Evolutionary conservation across 228 moss, liverwort and hornwort species (phyloP).

Genomic region (Sphagnum fallax): DNA sequence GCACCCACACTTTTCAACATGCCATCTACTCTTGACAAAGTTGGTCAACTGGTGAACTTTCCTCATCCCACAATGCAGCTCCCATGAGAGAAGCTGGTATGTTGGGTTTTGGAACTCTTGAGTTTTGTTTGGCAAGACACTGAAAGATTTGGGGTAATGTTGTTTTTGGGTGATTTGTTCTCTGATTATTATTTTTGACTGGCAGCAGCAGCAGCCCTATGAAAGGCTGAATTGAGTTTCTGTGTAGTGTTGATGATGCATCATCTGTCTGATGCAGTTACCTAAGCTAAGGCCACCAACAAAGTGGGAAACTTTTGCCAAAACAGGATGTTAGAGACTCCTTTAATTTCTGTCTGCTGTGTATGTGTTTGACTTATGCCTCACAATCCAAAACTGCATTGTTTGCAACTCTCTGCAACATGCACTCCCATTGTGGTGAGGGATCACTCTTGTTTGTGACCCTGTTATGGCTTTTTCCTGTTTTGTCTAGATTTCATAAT

Average conservation of each 20-base stretch:
- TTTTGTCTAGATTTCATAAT: background rate
- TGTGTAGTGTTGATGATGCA: background rate
- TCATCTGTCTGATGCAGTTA: constrained; percentile 26
- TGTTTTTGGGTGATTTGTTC: background rate
- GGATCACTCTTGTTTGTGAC: background rate
- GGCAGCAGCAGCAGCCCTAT: background rate
- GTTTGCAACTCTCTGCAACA: background rate
- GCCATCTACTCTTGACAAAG: constrained; percentile 63
- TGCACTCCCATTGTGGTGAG: background rate
- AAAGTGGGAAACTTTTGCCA: constrained; percentile 76
- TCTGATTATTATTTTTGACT: background rate
- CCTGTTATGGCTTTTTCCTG: background rate
- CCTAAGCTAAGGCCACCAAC: constrained; percentile 65
- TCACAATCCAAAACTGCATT: background rate
- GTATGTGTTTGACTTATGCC: too few species aligned
- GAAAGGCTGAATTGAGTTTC: background rate
- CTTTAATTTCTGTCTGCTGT: background rate
- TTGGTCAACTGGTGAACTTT: constrained; percentile 58
- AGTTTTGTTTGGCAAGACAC: background rate
- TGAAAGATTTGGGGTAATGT: background rate
- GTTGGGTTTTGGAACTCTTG: background rate
- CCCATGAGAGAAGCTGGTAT: constrained; percentile 68
- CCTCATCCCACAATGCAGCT: constrained; percentile 54
- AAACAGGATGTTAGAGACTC: constrained; percentile 55
- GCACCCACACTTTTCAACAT: constrained; percentile 54